These are phyloP conservation scores for Artemisia argyi DNA, from an alignment of 129 eudicot species.

Conservation along the genomic window DNA sequence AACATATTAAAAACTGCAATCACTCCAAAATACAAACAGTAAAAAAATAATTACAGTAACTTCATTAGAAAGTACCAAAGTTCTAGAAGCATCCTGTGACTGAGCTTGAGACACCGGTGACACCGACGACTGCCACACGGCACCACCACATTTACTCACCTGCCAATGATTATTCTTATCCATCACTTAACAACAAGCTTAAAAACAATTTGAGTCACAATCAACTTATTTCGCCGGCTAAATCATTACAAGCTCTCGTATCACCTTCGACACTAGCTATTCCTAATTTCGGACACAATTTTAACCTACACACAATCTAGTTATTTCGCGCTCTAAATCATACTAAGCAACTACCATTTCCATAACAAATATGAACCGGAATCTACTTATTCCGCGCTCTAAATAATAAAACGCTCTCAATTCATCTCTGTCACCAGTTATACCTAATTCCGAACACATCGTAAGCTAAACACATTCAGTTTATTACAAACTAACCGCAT, in stretches of 20 bases:
- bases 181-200: constrained; percentile 27
- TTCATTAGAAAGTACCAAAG: constrained; percentile 18
- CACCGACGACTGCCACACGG: constrained; percentile 37
- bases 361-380: too few relatives aligned
- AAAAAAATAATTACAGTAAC: background rate
- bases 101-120: constrained; percentile 28
- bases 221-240: too few relatives aligned
- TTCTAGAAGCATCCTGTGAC: constrained; percentile 29
- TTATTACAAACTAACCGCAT: constrained; percentile 1
- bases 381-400: too few relatives aligned
- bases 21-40: background rate
- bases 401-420: background rate
- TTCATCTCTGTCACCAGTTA: background rate
- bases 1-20: background rate
- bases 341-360: too few relatives aligned
- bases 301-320: too few relatives aligned
- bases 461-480: constrained; percentile 1
- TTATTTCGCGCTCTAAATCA: too few relatives aligned
- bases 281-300: too few relatives aligned
- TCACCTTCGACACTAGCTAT: too few relatives aligned
- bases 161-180: constrained; percentile 35
- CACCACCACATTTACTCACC: constrained; percentile 26
- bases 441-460: background rate
- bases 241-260: background rate
- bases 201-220: background rate